Evolutionary conservation across 2,329 filamentous ascomycete species (phyloP).

Genomic region (Cercospora canescens): DNA sequence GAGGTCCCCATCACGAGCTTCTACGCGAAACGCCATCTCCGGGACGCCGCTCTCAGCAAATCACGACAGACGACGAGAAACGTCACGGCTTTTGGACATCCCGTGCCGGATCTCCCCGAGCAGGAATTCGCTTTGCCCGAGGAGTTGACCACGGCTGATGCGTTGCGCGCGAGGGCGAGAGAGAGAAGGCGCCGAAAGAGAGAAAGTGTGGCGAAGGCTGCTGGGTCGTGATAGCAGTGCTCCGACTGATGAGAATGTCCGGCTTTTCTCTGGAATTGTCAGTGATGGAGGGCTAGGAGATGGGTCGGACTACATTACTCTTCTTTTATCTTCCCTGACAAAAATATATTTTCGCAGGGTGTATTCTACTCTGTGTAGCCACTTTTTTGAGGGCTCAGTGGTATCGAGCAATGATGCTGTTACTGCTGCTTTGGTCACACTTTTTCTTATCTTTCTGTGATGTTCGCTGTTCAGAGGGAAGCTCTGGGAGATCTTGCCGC

Average conservation of each 20-base stretch:
- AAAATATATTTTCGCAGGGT: neutral
- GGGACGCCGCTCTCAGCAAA: conserved; percentile 75
- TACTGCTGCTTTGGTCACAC: neutral
- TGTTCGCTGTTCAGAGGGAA: neutral
- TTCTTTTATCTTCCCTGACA: too few species aligned
- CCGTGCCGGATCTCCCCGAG: conserved; percentile 71
- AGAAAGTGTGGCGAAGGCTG: conserved; percentile 41
- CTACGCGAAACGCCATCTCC: conserved; percentile 75
- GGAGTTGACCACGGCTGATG: conserved; percentile 56
- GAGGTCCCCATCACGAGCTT: conserved; percentile 71
- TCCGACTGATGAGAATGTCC: neutral
- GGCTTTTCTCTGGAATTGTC: neutral
- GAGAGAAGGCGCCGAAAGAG: conserved; percentile 63
- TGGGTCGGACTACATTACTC: neutral
- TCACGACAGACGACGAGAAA: conserved; percentile 53
- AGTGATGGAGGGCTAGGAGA: neutral
- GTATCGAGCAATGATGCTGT: neutral
- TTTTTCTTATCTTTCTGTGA: neutral
- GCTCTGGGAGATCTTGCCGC: too few species aligned
- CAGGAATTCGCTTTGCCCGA: conserved; percentile 73
- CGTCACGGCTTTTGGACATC: conserved; percentile 76
- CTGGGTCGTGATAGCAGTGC: neutral
- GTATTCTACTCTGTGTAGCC: neutral
- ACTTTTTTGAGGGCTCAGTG: neutral
- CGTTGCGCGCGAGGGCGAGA: conserved; percentile 58